Evolutionary conservation across 2,329 filamentous ascomycete genomes (phyloP).

Genomic region (Thielaviopsis euricoi): DNA sequence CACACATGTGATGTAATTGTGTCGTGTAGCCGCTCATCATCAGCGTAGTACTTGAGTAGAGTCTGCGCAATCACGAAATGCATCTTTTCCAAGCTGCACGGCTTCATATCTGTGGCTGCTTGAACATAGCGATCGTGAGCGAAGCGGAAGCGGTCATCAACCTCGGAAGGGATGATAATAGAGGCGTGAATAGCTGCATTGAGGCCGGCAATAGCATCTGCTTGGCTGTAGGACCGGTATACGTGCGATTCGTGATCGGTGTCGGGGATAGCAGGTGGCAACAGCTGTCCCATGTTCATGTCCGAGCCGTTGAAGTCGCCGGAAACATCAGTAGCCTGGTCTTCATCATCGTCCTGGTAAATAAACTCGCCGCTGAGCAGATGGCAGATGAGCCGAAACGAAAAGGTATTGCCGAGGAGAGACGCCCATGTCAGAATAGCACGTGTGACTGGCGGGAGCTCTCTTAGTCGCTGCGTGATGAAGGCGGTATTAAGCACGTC

Average conservation of each 20-base stretch:
- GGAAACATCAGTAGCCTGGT: conserved; percentile 21
- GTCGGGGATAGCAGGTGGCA: conserved; percentile 12
- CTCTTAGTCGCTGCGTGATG: conserved; percentile 59
- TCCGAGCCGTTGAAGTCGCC: conserved; percentile 11
- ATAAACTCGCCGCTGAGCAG: conserved; percentile 62
- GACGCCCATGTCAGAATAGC: conserved; percentile 77
- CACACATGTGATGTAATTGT: conserved; percentile 69
- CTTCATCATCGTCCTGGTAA: conserved; percentile 34
- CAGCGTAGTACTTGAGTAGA: conserved; percentile 52
- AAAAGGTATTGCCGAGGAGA: conserved; percentile 66
- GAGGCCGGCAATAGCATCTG: conserved; percentile 60
- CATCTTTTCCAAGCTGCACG: conserved; percentile 61
- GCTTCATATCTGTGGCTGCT: conserved; percentile 52
- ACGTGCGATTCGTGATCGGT: conserved; percentile 24
- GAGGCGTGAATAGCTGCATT: conserved; percentile 67
- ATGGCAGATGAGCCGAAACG: conserved; percentile 62
- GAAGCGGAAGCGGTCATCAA: conserved; percentile 77
- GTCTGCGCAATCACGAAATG: conserved; percentile 78
- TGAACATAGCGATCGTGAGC: conserved; percentile 76
- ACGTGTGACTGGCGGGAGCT: conserved; percentile 57
- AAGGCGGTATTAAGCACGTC: conserved; percentile 71
- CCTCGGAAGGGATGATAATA: conserved; percentile 64
- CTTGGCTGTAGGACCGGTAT: conserved; percentile 33
- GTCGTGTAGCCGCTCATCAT: conserved; percentile 49
- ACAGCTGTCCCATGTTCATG: not conserved